Conservation (phyloP, 2,329 filamentous ascomycete species). For the Diaporthe eres region DNA sequence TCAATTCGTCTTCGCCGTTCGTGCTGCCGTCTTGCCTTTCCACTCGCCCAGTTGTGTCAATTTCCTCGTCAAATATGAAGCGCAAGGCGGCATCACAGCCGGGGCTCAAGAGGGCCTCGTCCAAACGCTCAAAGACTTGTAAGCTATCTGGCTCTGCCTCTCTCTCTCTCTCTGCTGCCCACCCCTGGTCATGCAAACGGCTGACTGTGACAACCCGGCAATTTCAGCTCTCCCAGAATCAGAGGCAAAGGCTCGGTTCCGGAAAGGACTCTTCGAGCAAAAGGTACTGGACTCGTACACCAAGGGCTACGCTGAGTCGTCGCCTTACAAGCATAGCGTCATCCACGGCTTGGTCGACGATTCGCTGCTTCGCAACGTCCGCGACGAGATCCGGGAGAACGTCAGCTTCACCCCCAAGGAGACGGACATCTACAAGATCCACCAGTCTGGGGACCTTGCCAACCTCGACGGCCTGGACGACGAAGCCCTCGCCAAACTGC, state of each 20-base stretch:
- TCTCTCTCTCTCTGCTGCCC: constrained; percentile 31
- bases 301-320: constrained; percentile 72
- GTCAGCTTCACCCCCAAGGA: constrained; percentile 98
- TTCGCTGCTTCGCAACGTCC: constrained; percentile 85
- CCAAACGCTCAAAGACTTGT: constrained; percentile 69
- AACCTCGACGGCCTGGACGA: constrained; percentile 96
- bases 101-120: constrained; percentile 59
- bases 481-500: constrained; percentile 85
- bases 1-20: not conserved
- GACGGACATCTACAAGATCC: constrained; percentile 99
- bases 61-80: constrained; percentile 63
- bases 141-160: constrained; percentile 43
- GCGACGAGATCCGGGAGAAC: constrained; percentile 88
- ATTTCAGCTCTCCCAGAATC: constrained; percentile 60
- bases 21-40: constrained; percentile 16
- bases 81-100: constrained; percentile 68
- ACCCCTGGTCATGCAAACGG: constrained; percentile 14
- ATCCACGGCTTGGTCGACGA: constrained; percentile 87
- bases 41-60: constrained; percentile 41
- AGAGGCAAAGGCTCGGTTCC: constrained; percentile 72
- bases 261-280: constrained; percentile 75
- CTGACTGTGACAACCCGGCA: constrained; percentile 11
- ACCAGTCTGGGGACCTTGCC: constrained; percentile 96
- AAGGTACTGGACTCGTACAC: constrained; percentile 72
- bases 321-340: constrained; percentile 91